Percentiles rank a stretch among this genome's conserved stretches.
These are phyloP conservation scores for Talaromyces pinophilus DNA, from an alignment of 2,329 filamentous ascomycete species.

Conservation along the genomic window DNA sequence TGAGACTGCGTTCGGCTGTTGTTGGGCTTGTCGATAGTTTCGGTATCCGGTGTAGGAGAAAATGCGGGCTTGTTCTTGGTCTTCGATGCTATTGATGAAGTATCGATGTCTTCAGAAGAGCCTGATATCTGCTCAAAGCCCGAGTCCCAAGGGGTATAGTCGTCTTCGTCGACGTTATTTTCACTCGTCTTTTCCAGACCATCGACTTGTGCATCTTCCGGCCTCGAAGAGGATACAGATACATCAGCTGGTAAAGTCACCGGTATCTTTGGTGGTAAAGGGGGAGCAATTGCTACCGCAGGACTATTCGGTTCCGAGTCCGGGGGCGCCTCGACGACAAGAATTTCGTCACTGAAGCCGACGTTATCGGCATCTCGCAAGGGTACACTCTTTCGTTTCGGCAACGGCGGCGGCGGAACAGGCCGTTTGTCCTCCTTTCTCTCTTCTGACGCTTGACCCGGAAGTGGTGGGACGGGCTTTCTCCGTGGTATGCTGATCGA, in stretches of 20 bases:
- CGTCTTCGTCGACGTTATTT: neutral
- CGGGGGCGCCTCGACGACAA: slow-evolving; percentile 66
- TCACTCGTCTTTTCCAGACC: neutral
- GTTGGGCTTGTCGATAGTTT: neutral
- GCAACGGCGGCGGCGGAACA: slow-evolving; percentile 52
- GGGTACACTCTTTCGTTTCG: slow-evolving; percentile 47
- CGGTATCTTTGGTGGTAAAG: neutral
- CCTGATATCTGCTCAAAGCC: slow-evolving; percentile 29
- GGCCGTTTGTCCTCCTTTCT: slow-evolving; percentile 37
- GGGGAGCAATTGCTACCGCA: slow-evolving; percentile 28
- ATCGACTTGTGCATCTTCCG: neutral
- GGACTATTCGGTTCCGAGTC: slow-evolving; percentile 57
- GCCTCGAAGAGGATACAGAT: neutral
- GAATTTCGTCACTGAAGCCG: slow-evolving; percentile 51
- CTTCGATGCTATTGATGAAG: slow-evolving; percentile 20
- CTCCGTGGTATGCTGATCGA: slow-evolving; percentile 62
- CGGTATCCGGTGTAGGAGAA: neutral
- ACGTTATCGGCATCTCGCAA: slow-evolving; percentile 37
- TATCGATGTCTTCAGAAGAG: slow-evolving; percentile 32
- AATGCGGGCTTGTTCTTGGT: neutral
- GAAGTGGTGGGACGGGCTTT: slow-evolving; percentile 60
- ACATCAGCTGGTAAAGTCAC: neutral
- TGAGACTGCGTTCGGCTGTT: neutral
- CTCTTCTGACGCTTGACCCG: slow-evolving; percentile 37
- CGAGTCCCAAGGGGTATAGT: slow-evolving; percentile 18